Base-by-base conservation (phyloP, 371 early-diverging fungal species). In the Mucor irregularis region DNA sequence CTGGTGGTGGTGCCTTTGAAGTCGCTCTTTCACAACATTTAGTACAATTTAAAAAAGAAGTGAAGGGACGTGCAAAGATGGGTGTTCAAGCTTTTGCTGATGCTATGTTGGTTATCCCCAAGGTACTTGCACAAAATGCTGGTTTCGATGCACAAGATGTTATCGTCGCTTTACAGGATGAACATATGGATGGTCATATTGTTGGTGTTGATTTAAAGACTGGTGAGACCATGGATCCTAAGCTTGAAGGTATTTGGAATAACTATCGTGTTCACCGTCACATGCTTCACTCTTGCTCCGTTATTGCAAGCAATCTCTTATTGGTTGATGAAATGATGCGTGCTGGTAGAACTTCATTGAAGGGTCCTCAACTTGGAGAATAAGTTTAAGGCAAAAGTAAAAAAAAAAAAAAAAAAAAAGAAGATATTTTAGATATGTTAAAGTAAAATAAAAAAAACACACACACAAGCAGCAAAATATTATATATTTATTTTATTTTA, bases 281-380 rank as follows among this genome's bases (percentile, higher is more conserved):
- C 74, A 89, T 96, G 90, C 80, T 99, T 44, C 91, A 97, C 68
- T 94, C 95, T 53, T 92, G 92, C 60, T 84, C 97, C 47, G 94
- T 98, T 29, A 98, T 98, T 69, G 96, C 99, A 21, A 92, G 94
- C 71, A 99, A 97, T 81, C 83, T 99, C 61, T 80, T 99, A 58
- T 84, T 99, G 50, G 99, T 99, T 19, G 99, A 99, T 80, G 99
- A 99, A 80, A 99, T 99, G 85, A 97, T 99, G 91, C 91, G 98
- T 66, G 96, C 91, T 9, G 91, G 91, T 44, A 80, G 90, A 61
- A 82, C 90, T 50, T 87, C 90, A 46, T 69, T 90, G 49, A 90
- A 89, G 63, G 70, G 64, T 22, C 75, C 78, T 63, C 75, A 78
- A 53, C 61, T 68, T 33, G 73, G 71, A 51, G 67, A 69, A 53